Base-by-base conservation (phyloP, 805 yeast species). In the Candida pseudofarinosa region DNA sequence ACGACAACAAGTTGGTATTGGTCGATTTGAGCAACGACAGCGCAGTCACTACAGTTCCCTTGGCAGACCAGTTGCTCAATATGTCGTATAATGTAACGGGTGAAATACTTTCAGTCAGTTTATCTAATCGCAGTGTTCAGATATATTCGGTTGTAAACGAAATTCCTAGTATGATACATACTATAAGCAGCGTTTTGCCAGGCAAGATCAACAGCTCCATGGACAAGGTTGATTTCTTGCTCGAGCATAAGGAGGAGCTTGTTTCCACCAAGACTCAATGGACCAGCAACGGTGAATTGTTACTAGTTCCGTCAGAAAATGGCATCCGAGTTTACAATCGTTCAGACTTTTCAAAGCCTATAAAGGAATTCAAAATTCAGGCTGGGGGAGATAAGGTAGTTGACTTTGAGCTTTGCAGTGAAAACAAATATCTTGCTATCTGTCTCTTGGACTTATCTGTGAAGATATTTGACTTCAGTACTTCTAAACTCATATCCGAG, bases 241-340 rank as follows among this genome's bases (percentile, higher is more conserved):
- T 58, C 7, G 81, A 76, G 36, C 71, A 72, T 38, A 58, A 61
- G 3, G 74, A 69, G 3, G 74, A 67, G 53, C 61, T 76, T 35
- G 56, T 76, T 1, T 63, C 81, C 19, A 73, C 86, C 0, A 74
- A 74, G 34, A 73, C 80, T 2, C 77, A 75, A 31, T 88, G 96
- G 96, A 77, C 80, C 43, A 77, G 84, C 2, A 70, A 74, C 41
- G 95, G 95, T 14, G 77, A 77, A 41, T 59, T 69, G n/a, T 88
- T 89, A 2, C 54, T 87, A 15, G 89, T 95, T 2, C 67, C 83
- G 4, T 64, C 69, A 31, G 64, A 71, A 16, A 65, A 69, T 37
- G 63, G 71, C 2, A 69, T 83, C 38, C 71, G 70, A 40, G 67
- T 78, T 0, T 79, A 64, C 41, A 60, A 65, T 42, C 59, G 78